A percentile compares a stretch with the other conserved stretches of the same genome.
phyloP scores from a whole-genome alignment of 768 basidiomycete genomes.

The Lentinula detonsa region DNA sequence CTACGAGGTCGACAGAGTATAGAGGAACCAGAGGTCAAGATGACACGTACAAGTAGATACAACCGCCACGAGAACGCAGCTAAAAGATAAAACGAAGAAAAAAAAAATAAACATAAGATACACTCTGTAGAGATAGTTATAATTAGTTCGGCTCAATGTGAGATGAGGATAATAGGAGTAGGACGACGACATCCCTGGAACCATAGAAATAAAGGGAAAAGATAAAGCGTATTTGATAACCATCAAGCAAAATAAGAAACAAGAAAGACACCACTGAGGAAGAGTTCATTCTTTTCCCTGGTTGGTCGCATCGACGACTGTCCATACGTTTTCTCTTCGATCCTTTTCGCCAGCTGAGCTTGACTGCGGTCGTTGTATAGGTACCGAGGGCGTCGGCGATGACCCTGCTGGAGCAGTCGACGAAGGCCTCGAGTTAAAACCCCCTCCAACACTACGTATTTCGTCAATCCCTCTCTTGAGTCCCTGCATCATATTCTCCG shows the following conservation, averaged over 20 bases:
- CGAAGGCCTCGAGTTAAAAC: background rate
- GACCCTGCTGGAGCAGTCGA: background rate
- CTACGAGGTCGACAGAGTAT: background rate
- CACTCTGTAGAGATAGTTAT: background rate
- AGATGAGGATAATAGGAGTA: background rate
- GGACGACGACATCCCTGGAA: background rate
- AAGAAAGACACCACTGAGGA: background rate
- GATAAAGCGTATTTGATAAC: background rate
- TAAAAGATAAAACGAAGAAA: background rate
- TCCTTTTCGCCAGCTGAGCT: constrained; percentile 2
- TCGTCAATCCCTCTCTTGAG: constrained; percentile 75
- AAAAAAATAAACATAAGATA: background rate
- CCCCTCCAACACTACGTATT: constrained; percentile 38
- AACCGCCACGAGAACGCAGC: background rate
- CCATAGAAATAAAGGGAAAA: background rate
- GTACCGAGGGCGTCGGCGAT: background rate
- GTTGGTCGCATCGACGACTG: background rate
- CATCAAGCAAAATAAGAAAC: background rate
- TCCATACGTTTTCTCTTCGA: constrained; percentile 3
- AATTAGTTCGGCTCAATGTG: background rate
- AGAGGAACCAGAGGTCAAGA: background rate
- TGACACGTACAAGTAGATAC: background rate
- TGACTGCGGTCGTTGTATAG: background rate
- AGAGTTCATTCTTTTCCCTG: background rate
- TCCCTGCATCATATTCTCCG: constrained; percentile 66